Percentiles rank a stretch among this genome's conserved stretches.
Conservation (phyloP, 805 yeast species). For the Ogataea philodendri region DNA sequence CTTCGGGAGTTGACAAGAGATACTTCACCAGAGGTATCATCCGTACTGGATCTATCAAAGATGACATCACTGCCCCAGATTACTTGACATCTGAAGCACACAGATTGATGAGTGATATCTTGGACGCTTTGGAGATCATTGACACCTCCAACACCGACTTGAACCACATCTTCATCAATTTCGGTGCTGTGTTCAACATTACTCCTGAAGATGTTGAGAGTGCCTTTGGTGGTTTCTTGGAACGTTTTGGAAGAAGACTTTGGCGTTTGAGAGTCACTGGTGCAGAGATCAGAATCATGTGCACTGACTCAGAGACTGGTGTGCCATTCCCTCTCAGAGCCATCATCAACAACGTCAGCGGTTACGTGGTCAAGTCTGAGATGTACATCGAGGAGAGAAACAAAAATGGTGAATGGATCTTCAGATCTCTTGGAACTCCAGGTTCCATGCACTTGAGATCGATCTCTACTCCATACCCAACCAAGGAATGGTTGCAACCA, state of each 20-base stretch:
- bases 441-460: conserved; percentile 98
- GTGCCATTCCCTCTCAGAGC: conserved; percentile 95
- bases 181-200: conserved; percentile 92
- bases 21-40: conserved; percentile 96
- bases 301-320: conserved; percentile 85
- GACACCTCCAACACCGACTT: conserved; percentile 94
- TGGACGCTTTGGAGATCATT: conserved; percentile 91
- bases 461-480: conserved; percentile 93
- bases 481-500: conserved; percentile 97
- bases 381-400: conserved; percentile 92
- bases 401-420: conserved; percentile 92
- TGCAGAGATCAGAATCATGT: conserved; percentile 95
- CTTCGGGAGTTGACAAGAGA: conserved; percentile 84
- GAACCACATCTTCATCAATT: conserved; percentile 96
- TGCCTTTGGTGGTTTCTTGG: conserved; percentile 96
- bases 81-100: conserved; percentile 95
- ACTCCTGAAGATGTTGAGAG: conserved; percentile 95
- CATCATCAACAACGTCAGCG: conserved; percentile 91
- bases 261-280: conserved; percentile 97
- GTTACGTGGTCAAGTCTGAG: conserved; percentile 95
- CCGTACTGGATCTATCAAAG: conserved; percentile 92
- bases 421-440: conserved; percentile 91
- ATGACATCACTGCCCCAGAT: conserved; percentile 89
- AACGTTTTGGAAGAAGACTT: conserved; percentile 93
- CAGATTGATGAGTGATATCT: conserved; percentile 90